Base-by-base conservation (phyloP, 2,329 filamentous ascomycete species). In the Chalaropsis ovoidea region DNA sequence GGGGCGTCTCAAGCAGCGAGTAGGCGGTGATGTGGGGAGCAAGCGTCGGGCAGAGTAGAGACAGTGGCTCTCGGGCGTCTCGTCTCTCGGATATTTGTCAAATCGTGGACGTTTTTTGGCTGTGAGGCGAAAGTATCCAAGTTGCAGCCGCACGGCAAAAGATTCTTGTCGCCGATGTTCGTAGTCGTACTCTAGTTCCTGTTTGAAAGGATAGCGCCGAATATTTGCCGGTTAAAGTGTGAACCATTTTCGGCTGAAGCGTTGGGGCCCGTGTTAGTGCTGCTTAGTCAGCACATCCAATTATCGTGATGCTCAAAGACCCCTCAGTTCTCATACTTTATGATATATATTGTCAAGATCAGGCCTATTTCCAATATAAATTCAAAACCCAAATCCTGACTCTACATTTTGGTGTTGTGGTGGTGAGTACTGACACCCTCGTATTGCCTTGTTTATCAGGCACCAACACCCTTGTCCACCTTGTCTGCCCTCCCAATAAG, bases 101-200 rank as follows among this genome's bases (percentile, higher is more conserved):
- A 35, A 22, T 39, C 13, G 17, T 35, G 11, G 27, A n/a, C 17
- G 27, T 35, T n/a, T 35, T 8, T 5, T 35, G 52, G 52, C 13
- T 35, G 15, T n/a, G 43, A 47, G 24, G 52, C 27, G 35, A n/a
- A 58, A 39, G 52, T 27, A 52, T 31, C 27, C 52, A n/a, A 31
- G 52, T n/a, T 58, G 24, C 52, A 58, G 52, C 13, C 52, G 24
- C 31, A 58, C 41, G 8, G 45, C 42, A 49, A 24, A 62, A 62
- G 24, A 62, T 49, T 62, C 61, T 62, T 47, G 61, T 62, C 61
- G 45, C 22, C 10, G 15, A 49, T 5, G 22, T 19, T 62, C 43
- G 52, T 19, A 11, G 61, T 17, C 41, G 19, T 31, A 3, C 13
- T 58, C 52, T 35, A n/a, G 43, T n/a, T 47, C n/a, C 15, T n/a